These are phyloP conservation scores for Candida cerambycidarum DNA, from an alignment of 805 yeast genomes.

Conservation along the genomic window DNA sequence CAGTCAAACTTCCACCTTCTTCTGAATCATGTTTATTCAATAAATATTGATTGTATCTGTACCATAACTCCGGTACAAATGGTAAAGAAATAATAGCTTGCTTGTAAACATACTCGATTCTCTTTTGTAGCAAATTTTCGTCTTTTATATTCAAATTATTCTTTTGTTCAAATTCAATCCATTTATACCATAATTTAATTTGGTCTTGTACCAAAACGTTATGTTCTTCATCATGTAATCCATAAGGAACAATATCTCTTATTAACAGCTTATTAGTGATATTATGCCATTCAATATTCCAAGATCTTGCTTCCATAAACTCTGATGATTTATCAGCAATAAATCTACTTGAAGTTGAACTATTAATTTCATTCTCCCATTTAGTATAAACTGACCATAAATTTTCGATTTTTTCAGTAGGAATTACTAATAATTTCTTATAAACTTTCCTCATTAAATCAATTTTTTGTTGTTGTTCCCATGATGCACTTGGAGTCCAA, in stretches of 20 bases:
- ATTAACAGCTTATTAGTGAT: conserved; percentile 50
- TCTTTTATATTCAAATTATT: conserved; percentile 65
- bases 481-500: conserved; percentile 76
- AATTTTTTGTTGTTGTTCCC: conserved; percentile 82
- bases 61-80: conserved; percentile 78
- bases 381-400: conserved; percentile 79
- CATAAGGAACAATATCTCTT: conserved; percentile 35
- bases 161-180: conserved; percentile 78
- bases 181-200: conserved; percentile 58
- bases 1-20: not conserved
- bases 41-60: conserved; percentile 45
- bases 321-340: conserved; percentile 79
- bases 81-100: conserved; percentile 63
- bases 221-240: conserved; percentile 20
- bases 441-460: conserved; percentile 75
- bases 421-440: conserved; percentile 69
- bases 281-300: conserved; percentile 68
- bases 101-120: conserved; percentile 71
- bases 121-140: conserved; percentile 42
- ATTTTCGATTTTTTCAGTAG: conserved; percentile 69
- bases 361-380: conserved; percentile 78
- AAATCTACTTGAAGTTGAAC: conserved; percentile 78
- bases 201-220: conserved; percentile 35
- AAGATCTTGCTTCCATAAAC: conserved; percentile 83
- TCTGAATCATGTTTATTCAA: conserved; percentile 23